A percentile compares a stretch with the other conserved stretches of the same genome.
These are phyloP conservation scores for Boletus calvinii DNA, from an alignment of 1,284 basidiomycete species.

Conservation along the genomic window DNA sequence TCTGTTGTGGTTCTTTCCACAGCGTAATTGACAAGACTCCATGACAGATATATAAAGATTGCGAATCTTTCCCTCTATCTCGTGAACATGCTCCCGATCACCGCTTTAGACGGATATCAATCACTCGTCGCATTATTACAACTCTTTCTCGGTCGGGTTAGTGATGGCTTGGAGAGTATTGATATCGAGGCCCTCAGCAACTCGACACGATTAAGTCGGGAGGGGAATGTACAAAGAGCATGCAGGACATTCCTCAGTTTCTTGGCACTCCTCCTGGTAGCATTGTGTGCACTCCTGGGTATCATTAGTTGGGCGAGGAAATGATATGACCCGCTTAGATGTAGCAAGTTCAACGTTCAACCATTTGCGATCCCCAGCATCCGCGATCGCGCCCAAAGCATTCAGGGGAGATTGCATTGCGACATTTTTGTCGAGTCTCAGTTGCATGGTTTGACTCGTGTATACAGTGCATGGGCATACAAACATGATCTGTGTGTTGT, in stretches of 20 bases:
- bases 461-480: conserved; percentile 25
- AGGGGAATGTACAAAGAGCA: conserved; percentile 20
- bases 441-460: conserved; percentile 14
- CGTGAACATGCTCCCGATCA: conserved; percentile 70
- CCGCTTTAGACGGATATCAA: conserved; percentile 60
- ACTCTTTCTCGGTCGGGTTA: conserved; percentile 9
- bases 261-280: conserved; percentile 25
- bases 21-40: neutral
- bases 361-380: neutral
- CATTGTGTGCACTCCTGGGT: conserved; percentile 25
- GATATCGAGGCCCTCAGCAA: conserved; percentile 23
- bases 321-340: conserved; percentile 10
- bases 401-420: neutral
- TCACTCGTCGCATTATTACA: conserved; percentile 45
- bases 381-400: neutral
- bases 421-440: conserved; percentile 6
- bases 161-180: conserved; percentile 1
- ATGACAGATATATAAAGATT: conserved; percentile 56
- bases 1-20: neutral
- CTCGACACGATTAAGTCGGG: neutral
- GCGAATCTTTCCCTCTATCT: conserved; percentile 67
- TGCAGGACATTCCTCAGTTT: conserved; percentile 20
- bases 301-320: conserved; percentile 18
- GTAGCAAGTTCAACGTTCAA: neutral
- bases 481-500: conserved; percentile 19